Base-by-base conservation (phyloP, 805 yeast species). In the Pichia scutulata region DNA sequence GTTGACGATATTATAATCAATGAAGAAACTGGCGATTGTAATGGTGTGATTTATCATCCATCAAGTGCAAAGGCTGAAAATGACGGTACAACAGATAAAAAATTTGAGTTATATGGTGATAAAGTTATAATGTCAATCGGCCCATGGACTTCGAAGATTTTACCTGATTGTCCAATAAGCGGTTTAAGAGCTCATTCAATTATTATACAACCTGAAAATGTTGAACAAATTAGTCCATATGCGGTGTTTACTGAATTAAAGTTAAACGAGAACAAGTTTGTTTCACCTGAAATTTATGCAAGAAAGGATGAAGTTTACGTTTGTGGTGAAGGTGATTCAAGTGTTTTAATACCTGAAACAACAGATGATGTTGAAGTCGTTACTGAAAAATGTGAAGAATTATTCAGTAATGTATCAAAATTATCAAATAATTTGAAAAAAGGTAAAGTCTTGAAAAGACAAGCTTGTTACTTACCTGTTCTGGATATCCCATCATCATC, bases 111-210 rank as follows among this genome's bases (percentile, higher is more conserved):
- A 14, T 62, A 60, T 14, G 93, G 87, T 49, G 88, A 86, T 61
- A 82, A 86, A 58, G 81, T 89, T n/a, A 82, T 92, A 12, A 72
- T 93, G 59, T 74, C 95, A 0, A 86, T 88, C 58, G 99, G 99
- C 0, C 99, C 99, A 13, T 92, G 99, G 99, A 89, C 97, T 2
- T 84, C 96, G 2, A 84, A 83, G 60, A 78, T 92, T 41, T 69
- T 92, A 52, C 95, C 96, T 2, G 89, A 86, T 57, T 90, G 98
- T 64, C 99, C 98, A 26, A 89, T 92, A 13, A 83, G 92, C 2
- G 97, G 97, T 6, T 72, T 92, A 55, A 76, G 97, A 58, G 98
- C 98, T 1, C 98, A 93, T 69, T 88, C 97, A 25, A 90, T 92
- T 62, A 89, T 97, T 1, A 78, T 93, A 49, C 80, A 87, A 43